Evolutionary conservation across 176 grass and related monocot genomes (phyloP).

Genomic region (Carex parvula): DNA sequence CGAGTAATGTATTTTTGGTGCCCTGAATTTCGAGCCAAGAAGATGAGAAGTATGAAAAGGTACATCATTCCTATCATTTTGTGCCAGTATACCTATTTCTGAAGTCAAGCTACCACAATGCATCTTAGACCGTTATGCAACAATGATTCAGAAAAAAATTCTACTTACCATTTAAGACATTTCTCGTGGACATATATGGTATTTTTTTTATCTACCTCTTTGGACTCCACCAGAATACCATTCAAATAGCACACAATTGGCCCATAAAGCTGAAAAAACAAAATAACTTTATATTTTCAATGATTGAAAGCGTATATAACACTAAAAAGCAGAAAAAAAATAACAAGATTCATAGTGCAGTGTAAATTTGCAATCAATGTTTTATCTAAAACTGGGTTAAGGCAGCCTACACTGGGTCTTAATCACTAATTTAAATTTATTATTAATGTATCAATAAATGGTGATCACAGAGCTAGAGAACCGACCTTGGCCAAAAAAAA

Average conservation of each 20-base stretch:
- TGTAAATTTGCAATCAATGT: not conserved
- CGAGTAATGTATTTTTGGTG: constrained; percentile 34
- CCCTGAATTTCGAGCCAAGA: constrained; percentile 33
- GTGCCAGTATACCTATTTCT: not conserved
- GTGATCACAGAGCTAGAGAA: not conserved
- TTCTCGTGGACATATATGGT: constrained; percentile 47
- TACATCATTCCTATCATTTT: not conserved
- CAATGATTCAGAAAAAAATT: not conserved
- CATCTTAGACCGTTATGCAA: constrained; percentile 4
- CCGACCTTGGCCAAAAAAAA: not conserved
- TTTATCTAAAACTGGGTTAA: not conserved
- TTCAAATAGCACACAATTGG: constrained; percentile 39
- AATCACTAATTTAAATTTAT: not conserved
- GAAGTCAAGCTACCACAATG: not conserved
- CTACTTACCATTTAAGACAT: constrained; percentile 53
- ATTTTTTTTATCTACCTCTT: constrained; percentile 26
- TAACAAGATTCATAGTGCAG: not conserved
- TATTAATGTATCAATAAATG: not conserved
- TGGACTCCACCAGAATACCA: constrained; percentile 28
- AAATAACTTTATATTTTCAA: not conserved
- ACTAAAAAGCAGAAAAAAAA: not conserved
- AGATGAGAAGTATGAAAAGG: not conserved
- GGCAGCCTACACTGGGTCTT: not conserved
- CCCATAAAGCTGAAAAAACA: constrained; percentile 50
- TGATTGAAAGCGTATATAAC: not conserved